Evolutionary conservation across 1,284 basidiomycete genomes (phyloP).

Genomic region (Heliocybe sulcata): DNA sequence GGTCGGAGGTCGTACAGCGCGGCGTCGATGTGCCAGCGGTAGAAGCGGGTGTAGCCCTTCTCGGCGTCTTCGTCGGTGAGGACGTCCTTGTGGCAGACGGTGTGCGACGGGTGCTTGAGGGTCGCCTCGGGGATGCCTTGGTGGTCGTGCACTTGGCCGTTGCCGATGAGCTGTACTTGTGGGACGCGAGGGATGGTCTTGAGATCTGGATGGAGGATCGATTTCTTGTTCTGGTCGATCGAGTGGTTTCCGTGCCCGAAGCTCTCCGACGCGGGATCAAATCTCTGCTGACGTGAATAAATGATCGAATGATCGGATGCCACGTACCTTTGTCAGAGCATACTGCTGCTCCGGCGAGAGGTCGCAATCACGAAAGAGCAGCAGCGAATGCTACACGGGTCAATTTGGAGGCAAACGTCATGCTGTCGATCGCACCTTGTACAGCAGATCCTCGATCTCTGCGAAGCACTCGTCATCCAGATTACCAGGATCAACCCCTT

Average conservation of each 20-base stretch:
- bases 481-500: slow-evolving; percentile 39
- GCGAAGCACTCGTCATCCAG: slow-evolving; percentile 36
- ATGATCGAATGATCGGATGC: background rate
- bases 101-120: slow-evolving; percentile 80
- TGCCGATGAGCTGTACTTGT: slow-evolving; percentile 84
- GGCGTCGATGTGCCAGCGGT: slow-evolving; percentile 93
- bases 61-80: slow-evolving; percentile 73
- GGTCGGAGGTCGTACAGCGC: slow-evolving; percentile 83
- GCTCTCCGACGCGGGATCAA: slow-evolving; percentile 65
- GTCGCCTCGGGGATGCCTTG: slow-evolving; percentile 68
- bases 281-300: slow-evolving; percentile 35
- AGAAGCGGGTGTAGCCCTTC: slow-evolving; percentile 76
- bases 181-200: slow-evolving; percentile 83
- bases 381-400: slow-evolving; percentile 49
- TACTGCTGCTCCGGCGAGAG: slow-evolving; percentile 80
- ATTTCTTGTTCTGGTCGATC: slow-evolving; percentile 62
- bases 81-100: slow-evolving; percentile 80
- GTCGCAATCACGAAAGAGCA: slow-evolving; percentile 66
- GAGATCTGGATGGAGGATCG: slow-evolving; percentile 77
- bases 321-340: slow-evolving; percentile 68
- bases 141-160: slow-evolving; percentile 65
- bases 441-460: slow-evolving; percentile 43
- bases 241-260: slow-evolving; percentile 85
- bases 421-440: slow-evolving; percentile 30
- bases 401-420: background rate